phyloP scores from a whole-genome alignment of 2,329 filamentous ascomycete genomes.

The Hypoxylon rubiginosum region DNA sequence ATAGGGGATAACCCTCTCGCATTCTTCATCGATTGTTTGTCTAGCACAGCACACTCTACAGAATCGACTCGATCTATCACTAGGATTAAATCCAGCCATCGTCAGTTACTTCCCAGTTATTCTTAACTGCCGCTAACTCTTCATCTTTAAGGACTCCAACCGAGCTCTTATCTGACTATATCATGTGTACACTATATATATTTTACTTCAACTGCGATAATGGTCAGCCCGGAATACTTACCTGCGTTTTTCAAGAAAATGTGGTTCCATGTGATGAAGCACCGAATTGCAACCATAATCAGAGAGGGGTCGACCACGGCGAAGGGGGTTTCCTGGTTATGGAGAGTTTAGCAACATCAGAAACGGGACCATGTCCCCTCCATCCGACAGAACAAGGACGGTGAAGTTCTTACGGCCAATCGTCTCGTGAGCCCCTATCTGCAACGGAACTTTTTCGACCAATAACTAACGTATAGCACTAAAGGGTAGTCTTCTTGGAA shows the following conservation, averaged over 20 bases:
- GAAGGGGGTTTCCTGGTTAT: background rate
- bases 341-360: background rate
- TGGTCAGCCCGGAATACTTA: background rate
- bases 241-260: background rate
- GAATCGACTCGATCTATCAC: background rate
- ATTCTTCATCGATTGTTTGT: background rate
- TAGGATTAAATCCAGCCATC: background rate
- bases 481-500: background rate
- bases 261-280: background rate
- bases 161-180: background rate
- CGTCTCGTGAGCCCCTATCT: background rate
- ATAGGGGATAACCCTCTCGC: background rate
- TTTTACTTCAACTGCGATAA: constrained; percentile 10
- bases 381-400: constrained; percentile 19
- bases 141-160: background rate
- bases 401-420: background rate
- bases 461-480: background rate
- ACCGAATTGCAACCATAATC: constrained; percentile 2
- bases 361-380: constrained; percentile 8
- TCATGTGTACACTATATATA: constrained; percentile 10
- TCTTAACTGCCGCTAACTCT: background rate
- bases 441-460: background rate
- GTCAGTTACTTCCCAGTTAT: background rate
- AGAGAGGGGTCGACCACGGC: background rate
- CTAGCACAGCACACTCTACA: background rate